phyloP scores from a whole-genome alignment of 768 basidiomycete genomes.

The Termitomyces bulborhizus region DNA sequence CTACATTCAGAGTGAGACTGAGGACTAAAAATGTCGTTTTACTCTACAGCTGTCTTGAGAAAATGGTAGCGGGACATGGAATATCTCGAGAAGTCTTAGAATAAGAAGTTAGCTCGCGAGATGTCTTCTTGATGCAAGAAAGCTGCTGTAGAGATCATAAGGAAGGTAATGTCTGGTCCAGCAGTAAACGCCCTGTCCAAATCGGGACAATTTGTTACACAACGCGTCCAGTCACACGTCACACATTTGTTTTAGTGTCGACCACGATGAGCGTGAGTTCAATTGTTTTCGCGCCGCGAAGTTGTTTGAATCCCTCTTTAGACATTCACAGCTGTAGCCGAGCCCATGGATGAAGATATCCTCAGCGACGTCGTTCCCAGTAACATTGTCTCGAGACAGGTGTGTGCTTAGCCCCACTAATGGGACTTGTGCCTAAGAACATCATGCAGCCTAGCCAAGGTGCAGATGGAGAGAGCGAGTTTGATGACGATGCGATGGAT shows the following conservation, averaged over 20 bases:
- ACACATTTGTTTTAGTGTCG: constrained; percentile 6
- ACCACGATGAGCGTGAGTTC: constrained; percentile 19
- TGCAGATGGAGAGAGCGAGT: constrained; percentile 72
- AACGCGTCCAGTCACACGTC: constrained; percentile 16
- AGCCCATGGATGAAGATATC: constrained; percentile 64
- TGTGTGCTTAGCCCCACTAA: constrained; percentile 20
- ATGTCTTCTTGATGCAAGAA: no score
- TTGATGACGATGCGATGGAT: constrained; percentile 50
- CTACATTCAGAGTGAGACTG: no score
- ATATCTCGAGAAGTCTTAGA: no score
- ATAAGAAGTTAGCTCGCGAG: no score
- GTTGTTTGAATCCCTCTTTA: constrained; percentile 7
- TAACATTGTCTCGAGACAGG: constrained; percentile 88
- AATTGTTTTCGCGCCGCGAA: not conserved
- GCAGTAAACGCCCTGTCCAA: no score
- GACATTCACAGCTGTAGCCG: constrained; percentile 31
- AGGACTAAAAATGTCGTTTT: no score
- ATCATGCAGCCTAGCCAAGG: constrained; percentile 51
- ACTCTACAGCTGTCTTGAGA: no score
- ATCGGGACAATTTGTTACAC: not conserved
- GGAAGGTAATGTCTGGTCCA: no score
- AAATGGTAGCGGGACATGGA: no score
- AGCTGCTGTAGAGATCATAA: no score
- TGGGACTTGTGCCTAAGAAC: constrained; percentile 2
- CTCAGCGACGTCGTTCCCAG: constrained; percentile 88